Evolutionary conservation across 768 basidiomycete genomes (phyloP), one percentile per base, ranked within the genome.

Genomic region (Mrakia hoshinonis): DNA sequence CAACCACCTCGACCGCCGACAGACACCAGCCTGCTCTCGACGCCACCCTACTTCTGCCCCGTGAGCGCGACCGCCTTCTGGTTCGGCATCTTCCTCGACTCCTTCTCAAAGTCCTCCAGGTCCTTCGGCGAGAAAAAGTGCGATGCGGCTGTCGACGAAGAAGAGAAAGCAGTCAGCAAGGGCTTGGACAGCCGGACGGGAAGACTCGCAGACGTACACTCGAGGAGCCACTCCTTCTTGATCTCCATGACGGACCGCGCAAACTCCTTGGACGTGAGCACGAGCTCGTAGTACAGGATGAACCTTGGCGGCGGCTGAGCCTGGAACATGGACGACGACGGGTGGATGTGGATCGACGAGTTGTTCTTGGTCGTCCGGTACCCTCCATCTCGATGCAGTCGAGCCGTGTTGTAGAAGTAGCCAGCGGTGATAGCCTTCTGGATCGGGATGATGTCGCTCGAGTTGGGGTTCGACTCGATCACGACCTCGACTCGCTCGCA

Each of bases 221-320:
- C 95, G 52, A 96, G 79, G 39, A 97, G 79, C 96, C 96, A 98
- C 31, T 86, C 78, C 4, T 95, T 91, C 78, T 98, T 97, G 78
- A 98, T 97, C 76, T 98, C 96, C 93, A 98, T 97, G 48, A 93
- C 85, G 83, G 97, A 94, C 73, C 91, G 84, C 85, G 97, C 89
- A 77, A 96, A 99, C 39, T 96, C 97, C 81, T 98, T 97, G 48
- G 89, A 89, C 10, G 96, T 99, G 85, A 95, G 89, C 29, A 99
- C 95, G 29, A 99, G 85, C 79, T 98, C 96, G 77, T 98, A 97
- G 80, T 98, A 99, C 60, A 96, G 79, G 12, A 98, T 78, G 20
- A 90, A 89, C 78, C 89, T 90, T 15, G 92, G 85, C 0, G 96
- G 96, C 1, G 96, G 96, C 75, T 97, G 94, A 78, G 87, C 87